A percentile compares a stretch with the other conserved stretches of the same genome.
Conservation (phyloP, 139 green algal genomes). For the Coelastrella sp. region DNA sequence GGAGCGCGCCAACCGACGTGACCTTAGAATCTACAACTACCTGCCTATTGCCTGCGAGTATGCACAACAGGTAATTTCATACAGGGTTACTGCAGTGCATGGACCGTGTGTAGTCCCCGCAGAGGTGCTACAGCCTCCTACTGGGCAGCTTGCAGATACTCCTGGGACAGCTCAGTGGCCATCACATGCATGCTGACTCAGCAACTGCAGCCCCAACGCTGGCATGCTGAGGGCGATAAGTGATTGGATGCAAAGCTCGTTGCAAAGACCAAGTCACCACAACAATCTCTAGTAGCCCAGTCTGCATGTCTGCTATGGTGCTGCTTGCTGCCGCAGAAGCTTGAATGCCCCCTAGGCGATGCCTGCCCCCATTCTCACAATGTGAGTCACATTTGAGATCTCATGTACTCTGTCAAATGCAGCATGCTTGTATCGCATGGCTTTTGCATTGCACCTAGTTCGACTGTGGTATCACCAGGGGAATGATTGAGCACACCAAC, state of each 20-base stretch:
- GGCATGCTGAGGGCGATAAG: too few species aligned
- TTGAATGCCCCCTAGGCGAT: not conserved
- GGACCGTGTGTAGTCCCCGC: too few species aligned
- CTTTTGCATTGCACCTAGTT: not conserved
- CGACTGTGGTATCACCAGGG: not conserved
- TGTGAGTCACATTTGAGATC: not conserved
- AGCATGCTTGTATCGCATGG: not conserved
- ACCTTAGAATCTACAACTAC: not conserved
- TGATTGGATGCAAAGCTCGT: too few species aligned
- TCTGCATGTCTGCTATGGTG: not conserved
- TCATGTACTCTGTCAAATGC: too few species aligned
- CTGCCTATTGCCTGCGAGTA: slow-evolving; percentile 18
- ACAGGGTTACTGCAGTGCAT: too few species aligned
- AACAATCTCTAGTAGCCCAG: too few species aligned
- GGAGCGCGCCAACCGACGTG: slow-evolving; percentile 1
- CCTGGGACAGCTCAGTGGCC: too few species aligned
- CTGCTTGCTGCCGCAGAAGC: not conserved
- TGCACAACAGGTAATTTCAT: slow-evolving; percentile 4
- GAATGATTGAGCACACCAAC: not conserved
- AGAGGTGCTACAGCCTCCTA: too few species aligned
- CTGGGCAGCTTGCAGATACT: too few species aligned
- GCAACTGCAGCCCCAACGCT: too few species aligned
- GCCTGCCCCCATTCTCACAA: slow-evolving; percentile 1
- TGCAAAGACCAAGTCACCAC: too few species aligned
- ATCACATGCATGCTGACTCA: too few species aligned